A percentile compares a stretch with the other conserved stretches of the same genome.
phyloP scores from a whole-genome alignment of 1,284 basidiomycete genomes.

The Ganoderma lingzhi region DNA sequence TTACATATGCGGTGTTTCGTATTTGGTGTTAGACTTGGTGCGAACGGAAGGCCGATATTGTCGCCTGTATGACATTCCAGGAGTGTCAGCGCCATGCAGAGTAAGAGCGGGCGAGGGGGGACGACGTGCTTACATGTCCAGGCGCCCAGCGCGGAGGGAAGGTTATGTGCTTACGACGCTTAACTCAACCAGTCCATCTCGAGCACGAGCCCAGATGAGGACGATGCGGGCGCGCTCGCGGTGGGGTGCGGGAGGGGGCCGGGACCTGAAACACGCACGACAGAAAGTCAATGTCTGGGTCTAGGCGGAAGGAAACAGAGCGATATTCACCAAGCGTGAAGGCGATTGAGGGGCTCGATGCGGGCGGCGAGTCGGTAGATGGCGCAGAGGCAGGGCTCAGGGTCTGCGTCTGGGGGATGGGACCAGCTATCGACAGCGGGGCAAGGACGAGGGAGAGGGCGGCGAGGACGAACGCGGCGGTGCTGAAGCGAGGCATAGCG shows the following conservation, averaged over 20 bases:
- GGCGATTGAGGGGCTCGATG: neutral
- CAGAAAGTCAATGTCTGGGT: neutral
- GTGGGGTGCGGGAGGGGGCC: constrained; percentile 5
- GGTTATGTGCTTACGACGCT: neutral
- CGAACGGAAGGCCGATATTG: neutral
- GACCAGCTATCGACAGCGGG: constrained; percentile 18
- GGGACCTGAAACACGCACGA: neutral
- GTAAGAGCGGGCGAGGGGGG: neutral
- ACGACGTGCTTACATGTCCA: neutral
- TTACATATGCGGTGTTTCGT: neutral
- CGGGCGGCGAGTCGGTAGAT: neutral
- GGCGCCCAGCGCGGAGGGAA: neutral
- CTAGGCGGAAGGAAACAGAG: neutral
- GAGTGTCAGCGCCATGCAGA: neutral
- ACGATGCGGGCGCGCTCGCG: neutral
- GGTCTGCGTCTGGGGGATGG: constrained; percentile 12
- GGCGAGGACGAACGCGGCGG: constrained; percentile 14
- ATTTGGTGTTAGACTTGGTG: neutral
- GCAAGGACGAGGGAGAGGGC: constrained; percentile 23
- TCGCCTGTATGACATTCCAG: neutral
- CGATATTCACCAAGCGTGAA: constrained; percentile 20
- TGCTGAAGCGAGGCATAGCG: constrained; percentile 11
- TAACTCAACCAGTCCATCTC: constrained; percentile 27
- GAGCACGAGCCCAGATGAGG: constrained; percentile 1
- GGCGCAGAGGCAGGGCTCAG: neutral